A percentile compares a stretch with the other conserved stretches of the same genome.
Evolutionary conservation across 192 early-diverging fungal species (phyloP).

Genomic region (Thamnidium elegans): DNA sequence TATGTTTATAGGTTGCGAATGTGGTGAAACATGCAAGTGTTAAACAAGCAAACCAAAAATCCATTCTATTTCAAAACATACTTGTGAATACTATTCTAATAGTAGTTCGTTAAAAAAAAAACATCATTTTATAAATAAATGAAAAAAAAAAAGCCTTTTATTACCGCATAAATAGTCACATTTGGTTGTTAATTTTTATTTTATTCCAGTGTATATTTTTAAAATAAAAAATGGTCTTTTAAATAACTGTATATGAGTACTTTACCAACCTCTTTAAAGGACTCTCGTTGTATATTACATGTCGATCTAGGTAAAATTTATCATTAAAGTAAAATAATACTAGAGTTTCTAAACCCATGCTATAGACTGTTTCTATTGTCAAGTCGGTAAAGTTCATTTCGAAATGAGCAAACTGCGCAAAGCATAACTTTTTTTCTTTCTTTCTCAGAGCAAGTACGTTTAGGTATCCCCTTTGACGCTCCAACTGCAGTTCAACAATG

Average conservation of each 20-base stretch:
- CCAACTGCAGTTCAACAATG: conserved; percentile 93
- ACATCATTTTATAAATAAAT: no score
- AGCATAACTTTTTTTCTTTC: not conserved
- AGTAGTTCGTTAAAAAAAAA: no score
- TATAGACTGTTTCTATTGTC: conserved; percentile 74
- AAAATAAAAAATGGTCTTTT: no score
- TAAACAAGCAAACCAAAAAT: not conserved
- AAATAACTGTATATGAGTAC: no score
- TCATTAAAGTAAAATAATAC: not conserved
- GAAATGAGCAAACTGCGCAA: not conserved
- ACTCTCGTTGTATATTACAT: conserved; percentile 34
- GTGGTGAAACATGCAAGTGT: conserved; percentile 13
- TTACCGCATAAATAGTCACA: no score
- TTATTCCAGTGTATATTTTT: no score
- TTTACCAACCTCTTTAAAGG: conserved; percentile 21
- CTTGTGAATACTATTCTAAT: not conserved
- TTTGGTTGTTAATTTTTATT: no score
- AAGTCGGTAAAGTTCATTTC: conserved; percentile 58
- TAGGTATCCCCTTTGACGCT: conserved; percentile 59
- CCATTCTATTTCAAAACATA: not conserved
- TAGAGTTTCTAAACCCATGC: not conserved
- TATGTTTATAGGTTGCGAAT: not conserved
- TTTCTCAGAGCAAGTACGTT: conserved; percentile 60
- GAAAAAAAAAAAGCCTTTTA: no score
- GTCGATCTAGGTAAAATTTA: conserved; percentile 44